Evolutionary conservation across 176 grass and related monocot species (phyloP).

Genomic region (barley (Hordeum vulgare)): DNA sequence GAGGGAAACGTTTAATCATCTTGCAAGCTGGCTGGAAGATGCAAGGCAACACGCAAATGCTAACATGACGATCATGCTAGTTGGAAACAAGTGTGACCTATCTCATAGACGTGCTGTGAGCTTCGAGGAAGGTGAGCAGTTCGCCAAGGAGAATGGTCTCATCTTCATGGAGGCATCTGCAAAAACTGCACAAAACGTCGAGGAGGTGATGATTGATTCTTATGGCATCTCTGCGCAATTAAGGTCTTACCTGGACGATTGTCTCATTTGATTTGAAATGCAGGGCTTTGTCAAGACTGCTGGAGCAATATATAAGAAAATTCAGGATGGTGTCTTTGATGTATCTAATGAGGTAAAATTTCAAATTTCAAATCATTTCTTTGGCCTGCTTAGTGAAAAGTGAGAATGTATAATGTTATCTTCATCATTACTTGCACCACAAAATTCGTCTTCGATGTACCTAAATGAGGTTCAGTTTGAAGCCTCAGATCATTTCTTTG

Average conservation of each 20-base stretch:
- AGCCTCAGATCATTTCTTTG: neutral
- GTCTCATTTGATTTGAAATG: neutral
- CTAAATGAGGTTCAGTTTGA: conserved; percentile 38
- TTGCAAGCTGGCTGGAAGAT: conserved; percentile 76
- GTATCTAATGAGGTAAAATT: conserved; percentile 70
- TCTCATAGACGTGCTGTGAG: conserved; percentile 66
- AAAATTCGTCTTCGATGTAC: conserved; percentile 47
- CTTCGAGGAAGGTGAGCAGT: conserved; percentile 72
- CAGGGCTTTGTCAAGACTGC: conserved; percentile 71
- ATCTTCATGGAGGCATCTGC: conserved; percentile 88
- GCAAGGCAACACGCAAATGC: conserved; percentile 70
- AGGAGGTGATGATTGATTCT: conserved; percentile 45
- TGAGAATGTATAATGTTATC: neutral
- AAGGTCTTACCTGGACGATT: neutral
- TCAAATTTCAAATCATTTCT: neutral
- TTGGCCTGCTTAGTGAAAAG: neutral
- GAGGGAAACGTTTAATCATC: conserved; percentile 86
- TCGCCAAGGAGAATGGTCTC: conserved; percentile 65
- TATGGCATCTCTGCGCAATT: neutral
- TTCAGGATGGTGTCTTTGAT: conserved; percentile 73
- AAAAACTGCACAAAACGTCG: conserved; percentile 62
- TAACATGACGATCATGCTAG: conserved; percentile 76
- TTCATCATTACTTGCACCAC: neutral
- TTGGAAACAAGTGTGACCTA: conserved; percentile 72
- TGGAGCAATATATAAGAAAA: conserved; percentile 77